These are phyloP conservation scores for Globisporangium canariense DNA, from an alignment of 352 stramenopile genomes.

Conservation along the genomic window DNA sequence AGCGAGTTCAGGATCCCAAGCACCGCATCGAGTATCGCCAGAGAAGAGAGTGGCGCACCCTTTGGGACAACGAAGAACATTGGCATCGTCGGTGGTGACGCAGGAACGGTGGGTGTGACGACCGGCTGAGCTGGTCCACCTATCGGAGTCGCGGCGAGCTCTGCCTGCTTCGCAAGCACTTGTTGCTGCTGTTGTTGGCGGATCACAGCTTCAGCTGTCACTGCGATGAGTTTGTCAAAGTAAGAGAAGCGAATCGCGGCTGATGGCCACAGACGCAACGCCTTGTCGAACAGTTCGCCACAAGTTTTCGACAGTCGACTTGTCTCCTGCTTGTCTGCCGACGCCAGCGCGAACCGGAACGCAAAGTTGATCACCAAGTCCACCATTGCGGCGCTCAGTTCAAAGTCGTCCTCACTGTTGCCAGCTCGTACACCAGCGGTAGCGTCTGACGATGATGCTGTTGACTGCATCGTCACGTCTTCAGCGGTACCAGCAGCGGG, in stretches of 20 bases:
- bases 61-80: constrained; percentile 81
- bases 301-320: constrained; percentile 87
- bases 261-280: constrained; percentile 81
- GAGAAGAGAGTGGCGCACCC: constrained; percentile 72
- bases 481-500: constrained; percentile 13
- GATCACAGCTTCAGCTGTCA: constrained; percentile 83
- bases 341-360: constrained; percentile 84
- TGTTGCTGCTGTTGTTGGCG: constrained; percentile 62
- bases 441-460: background rate
- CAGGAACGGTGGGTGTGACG: constrained; percentile 24
- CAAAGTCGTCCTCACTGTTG: constrained; percentile 82
- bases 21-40: constrained; percentile 87
- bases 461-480: constrained; percentile 12
- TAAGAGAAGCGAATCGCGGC: constrained; percentile 87
- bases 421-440: constrained; percentile 2
- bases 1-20: constrained; percentile 86
- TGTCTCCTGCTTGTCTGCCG: constrained; percentile 87
- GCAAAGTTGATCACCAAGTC: constrained; percentile 93
- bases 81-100: constrained; percentile 54
- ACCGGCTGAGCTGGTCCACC: constrained; percentile 16
- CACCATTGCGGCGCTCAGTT: constrained; percentile 83
- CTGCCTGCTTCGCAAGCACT: constrained; percentile 13
- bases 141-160: constrained; percentile 5
- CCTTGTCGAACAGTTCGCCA: constrained; percentile 85
- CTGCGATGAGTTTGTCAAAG: constrained; percentile 90